Conservation (phyloP, 139 green algal species). For the Auxenochlorella pyrenoidosa region DNA sequence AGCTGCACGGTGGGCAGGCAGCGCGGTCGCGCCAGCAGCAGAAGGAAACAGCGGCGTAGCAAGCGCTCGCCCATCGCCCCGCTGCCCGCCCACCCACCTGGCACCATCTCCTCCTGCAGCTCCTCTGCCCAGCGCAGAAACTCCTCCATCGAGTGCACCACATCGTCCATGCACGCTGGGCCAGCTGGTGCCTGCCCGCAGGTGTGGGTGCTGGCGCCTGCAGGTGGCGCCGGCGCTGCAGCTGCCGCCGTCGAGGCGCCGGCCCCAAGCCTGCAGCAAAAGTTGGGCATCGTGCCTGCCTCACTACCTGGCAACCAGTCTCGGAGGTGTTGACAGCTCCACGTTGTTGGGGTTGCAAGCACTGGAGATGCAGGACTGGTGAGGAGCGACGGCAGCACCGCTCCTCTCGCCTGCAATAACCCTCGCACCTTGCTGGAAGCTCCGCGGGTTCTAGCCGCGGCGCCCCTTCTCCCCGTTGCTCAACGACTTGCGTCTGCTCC, state of each 20-base stretch:
- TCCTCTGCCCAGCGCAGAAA: slow-evolving; percentile 44
- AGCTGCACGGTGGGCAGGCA: background rate
- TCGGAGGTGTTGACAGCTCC: background rate
- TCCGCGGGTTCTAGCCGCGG: background rate
- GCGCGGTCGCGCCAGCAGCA: too few relatives aligned
- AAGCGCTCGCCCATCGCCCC: too few relatives aligned
- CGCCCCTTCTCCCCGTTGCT: slow-evolving; percentile 1
- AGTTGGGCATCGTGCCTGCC: background rate
- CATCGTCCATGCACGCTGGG: slow-evolving; percentile 11
- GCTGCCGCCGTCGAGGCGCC: background rate
- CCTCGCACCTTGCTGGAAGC: slow-evolving; percentile 3
- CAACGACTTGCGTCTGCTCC: slow-evolving; percentile 24
- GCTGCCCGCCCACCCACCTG: background rate
- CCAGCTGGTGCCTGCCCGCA: background rate
- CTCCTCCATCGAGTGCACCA: slow-evolving; percentile 36
- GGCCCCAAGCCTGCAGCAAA: background rate
- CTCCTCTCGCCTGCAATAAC: background rate
- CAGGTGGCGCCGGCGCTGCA: background rate
- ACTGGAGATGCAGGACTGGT: too few relatives aligned
- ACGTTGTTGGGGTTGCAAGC: too few relatives aligned
- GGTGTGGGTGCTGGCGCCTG: background rate
- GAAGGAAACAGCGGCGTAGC: too few relatives aligned
- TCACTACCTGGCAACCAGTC: too few relatives aligned
- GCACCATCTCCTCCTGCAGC: slow-evolving; percentile 39
- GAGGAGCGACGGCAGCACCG: too few relatives aligned